Evolutionary conservation across 2,329 filamentous ascomycete genomes (phyloP), one percentile per base, ranked within the genome.

Genomic region (Knufia petricola): DNA sequence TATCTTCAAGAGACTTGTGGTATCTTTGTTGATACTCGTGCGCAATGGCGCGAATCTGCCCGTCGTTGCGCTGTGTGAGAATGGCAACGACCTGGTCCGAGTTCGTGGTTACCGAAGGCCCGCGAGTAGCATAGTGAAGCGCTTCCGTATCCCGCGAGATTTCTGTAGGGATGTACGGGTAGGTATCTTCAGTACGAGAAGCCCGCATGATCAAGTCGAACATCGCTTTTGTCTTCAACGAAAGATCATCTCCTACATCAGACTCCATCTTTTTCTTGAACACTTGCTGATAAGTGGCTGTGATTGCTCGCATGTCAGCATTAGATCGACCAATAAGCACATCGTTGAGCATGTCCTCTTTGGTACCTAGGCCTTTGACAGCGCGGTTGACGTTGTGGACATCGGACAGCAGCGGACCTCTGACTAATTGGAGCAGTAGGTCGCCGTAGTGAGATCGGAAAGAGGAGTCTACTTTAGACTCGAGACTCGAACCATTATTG

Each of bases 251-350:
- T 55, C 79, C 80, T 54, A 96, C 78, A 48, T 85, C 84, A 10
- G 72, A 69, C 59, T 89, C 83, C 1, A 96, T 76, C 13, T 75
- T 73, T 17, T 75, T 75, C 31, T 72, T 71, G 69, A 82, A 88
- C 1, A 76, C 78, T 13, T 76, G 75, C 38, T 82, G 75, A 64
- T 94, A 96, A 15, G 80, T 77, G 40, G 72, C 66, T 69, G 94
- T 94, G 72, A 98, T 95, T 32, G 86, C 87, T 47, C 79, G 76
- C 32, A 98, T 72, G 59, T 96, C 90, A 28, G 88, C 87, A 60
- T 96, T 96, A 30, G 81, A 85, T 30, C 90, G 79, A 7, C 81
- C 76, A 3, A 95, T 77, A 1, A 96, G 74, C 4, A 95, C 76
- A 58, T 96, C 90, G 63, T 95, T 92, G 43, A 98, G 73, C 1